Conservation (phyloP, 768 basidiomycete species). For the Porpolomopsis calyptriformis region DNA sequence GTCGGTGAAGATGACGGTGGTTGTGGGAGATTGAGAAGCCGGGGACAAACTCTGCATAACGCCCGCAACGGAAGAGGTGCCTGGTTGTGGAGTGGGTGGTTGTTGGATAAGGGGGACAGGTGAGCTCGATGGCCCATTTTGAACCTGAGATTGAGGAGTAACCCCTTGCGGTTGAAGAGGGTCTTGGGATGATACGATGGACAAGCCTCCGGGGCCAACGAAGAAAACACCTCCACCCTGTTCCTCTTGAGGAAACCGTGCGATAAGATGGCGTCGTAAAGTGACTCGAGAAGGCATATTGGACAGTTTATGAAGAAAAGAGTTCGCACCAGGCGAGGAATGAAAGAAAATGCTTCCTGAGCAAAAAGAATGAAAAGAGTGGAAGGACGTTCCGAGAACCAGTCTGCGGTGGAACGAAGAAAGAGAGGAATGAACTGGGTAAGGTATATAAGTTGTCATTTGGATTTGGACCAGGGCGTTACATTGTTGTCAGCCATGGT, state of each 20-base stretch:
- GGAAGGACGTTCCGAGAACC: background rate
- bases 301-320: background rate
- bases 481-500: too few species aligned
- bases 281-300: background rate
- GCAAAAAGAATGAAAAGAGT: background rate
- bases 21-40: background rate
- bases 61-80: background rate
- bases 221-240: slow-evolving; percentile 1
- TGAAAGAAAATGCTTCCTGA: background rate
- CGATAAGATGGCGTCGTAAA: background rate
- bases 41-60: slow-evolving; percentile 1
- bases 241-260: background rate
- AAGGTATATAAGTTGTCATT: too few species aligned
- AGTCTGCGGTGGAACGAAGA: too few species aligned
- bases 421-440: too few species aligned
- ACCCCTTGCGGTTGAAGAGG: background rate
- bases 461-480: too few species aligned
- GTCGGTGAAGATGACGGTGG: too few species aligned
- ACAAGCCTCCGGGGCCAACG: slow-evolving; percentile 6
- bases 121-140: background rate
- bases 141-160: background rate
- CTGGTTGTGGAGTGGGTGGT: background rate
- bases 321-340: slow-evolving; percentile 1
- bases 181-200: background rate
- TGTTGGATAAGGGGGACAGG: too few species aligned